These are phyloP conservation scores for Mycena pura DNA, from an alignment of 768 basidiomycete species.

Conservation along the genomic window DNA sequence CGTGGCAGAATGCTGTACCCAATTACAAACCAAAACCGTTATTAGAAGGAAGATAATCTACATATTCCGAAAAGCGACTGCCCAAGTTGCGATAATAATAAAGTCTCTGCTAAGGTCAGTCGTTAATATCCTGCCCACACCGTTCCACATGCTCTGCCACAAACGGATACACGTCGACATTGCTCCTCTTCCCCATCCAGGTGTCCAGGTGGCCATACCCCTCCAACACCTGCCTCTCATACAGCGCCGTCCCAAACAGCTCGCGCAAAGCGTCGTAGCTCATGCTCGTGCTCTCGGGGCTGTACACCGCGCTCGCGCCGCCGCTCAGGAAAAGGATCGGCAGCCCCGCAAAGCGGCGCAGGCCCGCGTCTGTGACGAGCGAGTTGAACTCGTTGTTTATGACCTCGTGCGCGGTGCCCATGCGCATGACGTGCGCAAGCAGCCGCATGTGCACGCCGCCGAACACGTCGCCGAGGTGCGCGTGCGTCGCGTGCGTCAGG, in stretches of 20 bases:
- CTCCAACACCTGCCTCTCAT: conserved; percentile 15
- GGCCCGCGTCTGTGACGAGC: conserved; percentile 22
- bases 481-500: conserved; percentile 24
- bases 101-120: too few species aligned
- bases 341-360: conserved; percentile 19
- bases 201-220: conserved; percentile 30
- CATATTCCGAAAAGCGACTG: too few species aligned
- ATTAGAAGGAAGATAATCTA: too few species aligned
- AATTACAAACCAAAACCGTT: too few species aligned
- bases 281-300: conserved; percentile 22
- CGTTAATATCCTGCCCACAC: too few species aligned
- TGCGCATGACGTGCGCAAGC: conserved; percentile 19
- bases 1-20: too few species aligned
- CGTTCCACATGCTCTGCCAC: conserved; percentile 17
- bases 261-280: conserved; percentile 25
- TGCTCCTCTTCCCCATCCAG: conserved; percentile 26
- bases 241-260: conserved; percentile 16
- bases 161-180: conserved; percentile 21
- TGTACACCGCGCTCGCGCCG: conserved; percentile 20
- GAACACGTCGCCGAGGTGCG: conserved; percentile 19
- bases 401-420: conserved; percentile 6
- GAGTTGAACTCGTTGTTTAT: conserved; percentile 9
- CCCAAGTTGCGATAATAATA: too few species aligned
- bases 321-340: conserved; percentile 25
- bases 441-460: conserved; percentile 22